These are phyloP conservation scores for Termitomyces sp. DNA, from an alignment of 768 basidiomycete species.

Conservation along the genomic window DNA sequence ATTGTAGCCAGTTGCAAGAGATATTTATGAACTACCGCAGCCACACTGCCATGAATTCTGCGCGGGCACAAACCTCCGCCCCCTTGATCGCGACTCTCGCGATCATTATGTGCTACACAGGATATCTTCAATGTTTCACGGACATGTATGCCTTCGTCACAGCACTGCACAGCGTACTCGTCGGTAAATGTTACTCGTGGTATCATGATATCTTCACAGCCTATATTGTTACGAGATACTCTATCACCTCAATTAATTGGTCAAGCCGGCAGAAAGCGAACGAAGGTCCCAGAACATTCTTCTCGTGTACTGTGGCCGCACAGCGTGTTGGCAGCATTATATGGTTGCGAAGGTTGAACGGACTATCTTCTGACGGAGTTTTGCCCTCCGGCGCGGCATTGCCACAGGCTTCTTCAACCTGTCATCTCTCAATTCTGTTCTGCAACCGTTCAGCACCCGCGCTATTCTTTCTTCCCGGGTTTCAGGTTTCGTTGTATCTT, in stretches of 20 bases:
- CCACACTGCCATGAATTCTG: slow-evolving; percentile 6
- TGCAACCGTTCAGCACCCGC: background rate
- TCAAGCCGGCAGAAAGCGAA: background rate
- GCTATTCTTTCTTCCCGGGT: background rate
- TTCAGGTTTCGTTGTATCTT: background rate
- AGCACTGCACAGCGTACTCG: background rate
- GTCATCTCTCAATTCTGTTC: background rate
- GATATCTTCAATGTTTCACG: background rate
- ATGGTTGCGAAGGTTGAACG: background rate
- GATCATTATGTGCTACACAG: background rate
- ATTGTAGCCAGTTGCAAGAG: slow-evolving; percentile 4
- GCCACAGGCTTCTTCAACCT: slow-evolving; percentile 1
- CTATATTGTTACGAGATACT: background rate
- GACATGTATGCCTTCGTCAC: background rate
- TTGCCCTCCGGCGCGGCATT: slow-evolving; percentile 5
- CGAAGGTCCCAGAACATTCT: background rate
- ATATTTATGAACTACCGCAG: slow-evolving; percentile 1
- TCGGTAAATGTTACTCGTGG: background rate
- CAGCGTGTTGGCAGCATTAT: background rate
- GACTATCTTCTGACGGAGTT: slow-evolving; percentile 1
- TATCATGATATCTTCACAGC: background rate
- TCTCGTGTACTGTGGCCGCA: background rate
- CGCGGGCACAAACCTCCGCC: background rate
- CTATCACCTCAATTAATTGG: background rate
- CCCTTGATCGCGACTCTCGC: slow-evolving; percentile 2